Base-by-base conservation (phyloP, 306 rosid species). In the Castanea crenata region DNA sequence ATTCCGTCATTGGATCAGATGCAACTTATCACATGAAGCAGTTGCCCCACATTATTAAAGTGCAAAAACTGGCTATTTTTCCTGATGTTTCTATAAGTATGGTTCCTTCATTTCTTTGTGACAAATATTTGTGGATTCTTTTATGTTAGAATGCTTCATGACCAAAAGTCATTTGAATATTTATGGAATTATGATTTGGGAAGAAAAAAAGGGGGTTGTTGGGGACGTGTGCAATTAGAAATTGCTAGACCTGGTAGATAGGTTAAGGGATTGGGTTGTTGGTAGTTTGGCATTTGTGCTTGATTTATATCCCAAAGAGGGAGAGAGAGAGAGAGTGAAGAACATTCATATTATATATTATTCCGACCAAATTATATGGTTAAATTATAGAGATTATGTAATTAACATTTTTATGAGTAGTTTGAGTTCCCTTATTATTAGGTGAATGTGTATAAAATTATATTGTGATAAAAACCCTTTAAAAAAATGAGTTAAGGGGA, bases 21-120 rank as follows among this genome's bases (percentile, higher is more conserved):
- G 77, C 85, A 70, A 14, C 90, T 35, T 86, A 81, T 78, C 80
- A 74, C 78, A 78, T 91, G 77, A 84, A 69, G 86, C 89, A 81
- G 35, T 82, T 94, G 80, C 93, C 93, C 80, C 86, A 35, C 73
- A 68, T 81, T 41, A 85, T 90, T 92, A 84, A 92, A 78, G 97
- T 77, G 73, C 90, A 83, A 76, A 88, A 82, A 82, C 76, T 94
- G 65, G 87, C 93, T 51, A 86, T 89, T 78, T 84, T 86, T 87
- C 91, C 92, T 69, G 97, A 92, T 81, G 68, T 73, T 74, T 82
- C 93, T 76, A 70, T 70, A 46, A 84, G 98, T 92, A 89, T 71
- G 89, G 58, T 51, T 85, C 82, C 72, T 74, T 70, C 71, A n/a
- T 51, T 74, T 52, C n/a, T 49, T 51, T 44, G 49, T 79, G 5